A percentile compares a stretch with the other conserved stretches of the same genome.
Conservation (phyloP, 768 basidiomycete species). For the Lentinula detonsa region DNA sequence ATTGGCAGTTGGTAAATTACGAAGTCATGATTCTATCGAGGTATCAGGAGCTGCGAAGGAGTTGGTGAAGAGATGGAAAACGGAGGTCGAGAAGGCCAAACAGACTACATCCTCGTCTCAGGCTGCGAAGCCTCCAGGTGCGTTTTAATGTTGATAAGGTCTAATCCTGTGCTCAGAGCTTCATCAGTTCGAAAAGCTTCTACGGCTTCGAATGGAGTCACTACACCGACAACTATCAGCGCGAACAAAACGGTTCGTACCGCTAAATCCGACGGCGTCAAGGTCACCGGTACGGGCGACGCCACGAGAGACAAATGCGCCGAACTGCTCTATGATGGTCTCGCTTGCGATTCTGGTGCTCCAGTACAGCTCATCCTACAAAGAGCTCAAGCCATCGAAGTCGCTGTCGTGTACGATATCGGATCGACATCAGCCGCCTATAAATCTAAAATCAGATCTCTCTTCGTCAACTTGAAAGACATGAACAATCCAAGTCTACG, state of each 20-base stretch:
- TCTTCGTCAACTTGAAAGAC: constrained; percentile 94
- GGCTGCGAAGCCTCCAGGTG: constrained; percentile 29
- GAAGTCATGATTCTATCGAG: constrained; percentile 63
- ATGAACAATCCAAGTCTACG: constrained; percentile 86
- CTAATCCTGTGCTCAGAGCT: neutral
- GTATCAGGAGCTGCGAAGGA: constrained; percentile 85
- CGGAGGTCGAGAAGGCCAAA: constrained; percentile 71
- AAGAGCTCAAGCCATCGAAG: constrained; percentile 69
- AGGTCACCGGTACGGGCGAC: constrained; percentile 53
- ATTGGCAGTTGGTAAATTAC: constrained; percentile 86
- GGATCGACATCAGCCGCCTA: constrained; percentile 45
- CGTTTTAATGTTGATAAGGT: constrained; percentile 12
- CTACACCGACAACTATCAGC: constrained; percentile 16
- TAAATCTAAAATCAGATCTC: constrained; percentile 75
- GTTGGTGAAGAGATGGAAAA: constrained; percentile 89
- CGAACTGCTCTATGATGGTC: constrained; percentile 87
- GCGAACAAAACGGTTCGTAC: constrained; percentile 39
- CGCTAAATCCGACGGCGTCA: constrained; percentile 67
- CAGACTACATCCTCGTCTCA: constrained; percentile 10
- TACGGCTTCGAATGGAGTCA: constrained; percentile 22
- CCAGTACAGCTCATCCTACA: constrained; percentile 64
- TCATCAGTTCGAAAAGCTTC: constrained; percentile 19
- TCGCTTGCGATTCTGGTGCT: constrained; percentile 76
- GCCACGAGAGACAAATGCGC: constrained; percentile 80
- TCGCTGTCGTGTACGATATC: constrained; percentile 46